These are phyloP conservation scores for Hemisphaericaspora xylofermentans DNA, from an alignment of 1,139 yeast genomes.

Conservation along the genomic window DNA sequence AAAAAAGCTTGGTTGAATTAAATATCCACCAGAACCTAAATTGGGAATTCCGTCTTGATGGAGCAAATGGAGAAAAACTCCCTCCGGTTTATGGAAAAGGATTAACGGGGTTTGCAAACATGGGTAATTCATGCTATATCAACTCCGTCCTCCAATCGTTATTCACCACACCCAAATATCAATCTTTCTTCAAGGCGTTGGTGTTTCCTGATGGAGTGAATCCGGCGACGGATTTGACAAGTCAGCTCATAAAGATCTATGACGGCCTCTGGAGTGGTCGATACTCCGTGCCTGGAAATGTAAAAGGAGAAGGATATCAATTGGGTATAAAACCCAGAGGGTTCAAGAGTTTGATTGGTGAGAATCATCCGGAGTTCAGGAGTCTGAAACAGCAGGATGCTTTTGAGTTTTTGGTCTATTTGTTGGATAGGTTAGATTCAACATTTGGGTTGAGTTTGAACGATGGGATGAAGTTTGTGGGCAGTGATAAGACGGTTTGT, in stretches of 20 bases:
- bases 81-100: conserved; percentile 67
- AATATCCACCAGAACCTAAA: conserved; percentile 89
- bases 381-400: conserved; percentile 95
- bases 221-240: conserved; percentile 63
- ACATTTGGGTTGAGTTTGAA: conserved; percentile 47
- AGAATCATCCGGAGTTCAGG: conserved; percentile 75
- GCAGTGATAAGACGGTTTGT: conserved; percentile 68
- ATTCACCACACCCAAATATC: conserved; percentile 38
- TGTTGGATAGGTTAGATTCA: conserved; percentile 62
- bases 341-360: conserved; percentile 75
- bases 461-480: conserved; percentile 59
- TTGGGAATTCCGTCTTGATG: conserved; percentile 88
- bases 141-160: conserved; percentile 79
- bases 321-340: conserved; percentile 74
- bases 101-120: conserved; percentile 77
- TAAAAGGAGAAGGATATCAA: conserved; percentile 57
- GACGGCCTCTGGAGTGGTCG: conserved; percentile 79
- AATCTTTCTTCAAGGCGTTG: conserved; percentile 29
- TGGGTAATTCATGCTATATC: conserved; percentile 92
- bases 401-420: conserved; percentile 75
- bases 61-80: conserved; percentile 65
- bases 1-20: conserved; percentile 81
- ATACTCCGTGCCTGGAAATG: conserved; percentile 56
- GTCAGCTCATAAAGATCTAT: conserved; percentile 74
- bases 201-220: conserved; percentile 35